Evolutionary conservation across 352 stramenopile species (phyloP), one percentile per base, ranked within the genome.

Genomic region (Salisapilia sapeloensis): DNA sequence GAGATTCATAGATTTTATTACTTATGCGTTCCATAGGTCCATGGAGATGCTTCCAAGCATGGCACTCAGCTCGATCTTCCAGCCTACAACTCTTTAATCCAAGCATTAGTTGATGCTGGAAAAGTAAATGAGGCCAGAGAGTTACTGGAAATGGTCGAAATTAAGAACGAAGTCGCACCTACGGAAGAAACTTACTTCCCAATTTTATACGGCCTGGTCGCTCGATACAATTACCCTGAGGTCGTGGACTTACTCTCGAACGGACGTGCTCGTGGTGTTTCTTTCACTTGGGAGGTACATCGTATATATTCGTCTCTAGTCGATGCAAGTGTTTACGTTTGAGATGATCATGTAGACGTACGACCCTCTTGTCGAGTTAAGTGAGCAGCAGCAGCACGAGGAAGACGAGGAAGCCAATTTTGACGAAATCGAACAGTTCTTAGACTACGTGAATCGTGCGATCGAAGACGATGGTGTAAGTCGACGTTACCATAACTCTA

Each of bases 401-500:
- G 64, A 50, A 4, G 60, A 78, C 34, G 55, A 61, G 34, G 40
- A 47, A 25, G 33, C 35, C 8, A 6, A 42, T 6, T 50, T 56
- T 16, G 62, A 72, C 24, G 35, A 46, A 2, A 47, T 78, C 22
- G 54, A 62, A 27, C 43, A 27, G n/a, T 71, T 78, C 29, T 75
- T 78, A 56, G 24, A 46, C 23, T 78, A 72, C 36, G 48, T 78
- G 24, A 78, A 78, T 42, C 32, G 49, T 14, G 59, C 62, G 9
- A 38, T 78, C 20, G 52, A 53, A 26, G 49, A 51, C 21, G 62
- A 78, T 24, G 59, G 56, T 25, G 62, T 78, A 40, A 27, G 47
- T 56, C 18, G 20, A n/a, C 25, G 4, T 4, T 25, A 40, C 16
- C 20, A 24, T 39, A 24, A 14, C n/a, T n/a, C n/a, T n/a, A n/a